Conservation (phyloP, 129 eudicot species). For the Artemisia argyi region DNA sequence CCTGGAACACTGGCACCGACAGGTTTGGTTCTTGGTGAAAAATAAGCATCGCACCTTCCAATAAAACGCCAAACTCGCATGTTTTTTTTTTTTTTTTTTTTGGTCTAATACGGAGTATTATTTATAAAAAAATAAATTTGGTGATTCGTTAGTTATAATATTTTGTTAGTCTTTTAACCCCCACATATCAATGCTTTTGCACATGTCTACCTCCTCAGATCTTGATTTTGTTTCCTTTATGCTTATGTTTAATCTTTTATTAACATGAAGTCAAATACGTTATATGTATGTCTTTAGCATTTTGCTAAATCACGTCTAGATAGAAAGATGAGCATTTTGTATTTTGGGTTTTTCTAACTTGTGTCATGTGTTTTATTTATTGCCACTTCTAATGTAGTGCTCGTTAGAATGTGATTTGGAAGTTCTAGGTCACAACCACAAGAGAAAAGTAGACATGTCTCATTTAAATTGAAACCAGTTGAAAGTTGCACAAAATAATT, state of each 20-base stretch:
- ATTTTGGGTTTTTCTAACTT: no score
- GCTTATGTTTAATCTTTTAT: background rate
- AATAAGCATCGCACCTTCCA: constrained; percentile 28
- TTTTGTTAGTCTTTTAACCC: constrained; percentile 9
- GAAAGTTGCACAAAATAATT: no score
- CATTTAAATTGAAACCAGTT: no score
- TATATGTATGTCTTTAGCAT: background rate
- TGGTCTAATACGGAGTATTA: background rate
- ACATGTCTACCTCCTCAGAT: constrained; percentile 10
- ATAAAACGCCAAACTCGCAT: constrained; percentile 6
- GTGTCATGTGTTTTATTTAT: no score
- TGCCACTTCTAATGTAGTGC: no score
- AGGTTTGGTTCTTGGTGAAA: constrained; percentile 29
- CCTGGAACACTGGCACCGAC: constrained; percentile 22
- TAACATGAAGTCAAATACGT: constrained; percentile 2
- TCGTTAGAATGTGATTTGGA: no score
- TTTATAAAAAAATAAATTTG: background rate
- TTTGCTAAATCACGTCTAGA: no score
- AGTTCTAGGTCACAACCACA: no score
- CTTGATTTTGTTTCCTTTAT: background rate
- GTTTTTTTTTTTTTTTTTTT: no score
- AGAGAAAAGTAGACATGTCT: no score
- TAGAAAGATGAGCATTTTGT: no score
- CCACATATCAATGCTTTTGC: background rate
- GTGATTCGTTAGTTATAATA: background rate